Base-by-base conservation (phyloP, 2,329 filamentous ascomycete genomes). In the Aspergillus sp. region DNA sequence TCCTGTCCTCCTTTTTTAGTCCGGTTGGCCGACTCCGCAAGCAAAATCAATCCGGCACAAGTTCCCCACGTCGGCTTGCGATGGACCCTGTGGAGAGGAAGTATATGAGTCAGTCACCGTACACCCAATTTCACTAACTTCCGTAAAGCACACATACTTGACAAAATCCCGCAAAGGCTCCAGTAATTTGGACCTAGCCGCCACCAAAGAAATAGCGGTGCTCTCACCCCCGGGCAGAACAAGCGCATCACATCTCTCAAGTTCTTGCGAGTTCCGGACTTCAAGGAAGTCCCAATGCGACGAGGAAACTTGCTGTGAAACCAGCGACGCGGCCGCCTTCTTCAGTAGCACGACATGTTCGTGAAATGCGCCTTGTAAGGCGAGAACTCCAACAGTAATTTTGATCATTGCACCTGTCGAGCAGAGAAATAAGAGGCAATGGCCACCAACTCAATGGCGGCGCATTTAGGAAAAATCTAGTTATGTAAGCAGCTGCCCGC, bases 211-310 rank as follows among this genome's bases (percentile, higher is more conserved):
- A 65, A 99, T 96, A 3, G 93, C 89, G 1, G 95, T 98, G 76
- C 91, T 96, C 75, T 99, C 95, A 61, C 95, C 95, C 52, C 95
- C 95, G 3, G 95, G 95, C 47, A 99, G 86, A 70, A 99, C 86
- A 44, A 99, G 83, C 24, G 86, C 93, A 74, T 93, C 86, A 76
- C 93, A 98, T 65, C 72, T 74, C 4, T 82, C 78, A 33, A 99
- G 82, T 68, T 96, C 83, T 6, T 80, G 77, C 2, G 85, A 78
- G 6, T 88, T 97, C 58, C 93, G 88, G 47, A 98, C 91, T 74
- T 96, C 88, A 62, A 89, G 81, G 70, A 95, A 90, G 24, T 74
- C 70, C 77, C 90, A 87, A 46, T 73, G 50, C 24, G 65, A 59
- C 58, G 56, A 17, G 62, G 64, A 19, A 58, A 46, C 58, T 61